These are phyloP conservation scores for Metschnikowia baotianmanensis DNA, from an alignment of 805 yeast genomes.

Conservation along the genomic window DNA sequence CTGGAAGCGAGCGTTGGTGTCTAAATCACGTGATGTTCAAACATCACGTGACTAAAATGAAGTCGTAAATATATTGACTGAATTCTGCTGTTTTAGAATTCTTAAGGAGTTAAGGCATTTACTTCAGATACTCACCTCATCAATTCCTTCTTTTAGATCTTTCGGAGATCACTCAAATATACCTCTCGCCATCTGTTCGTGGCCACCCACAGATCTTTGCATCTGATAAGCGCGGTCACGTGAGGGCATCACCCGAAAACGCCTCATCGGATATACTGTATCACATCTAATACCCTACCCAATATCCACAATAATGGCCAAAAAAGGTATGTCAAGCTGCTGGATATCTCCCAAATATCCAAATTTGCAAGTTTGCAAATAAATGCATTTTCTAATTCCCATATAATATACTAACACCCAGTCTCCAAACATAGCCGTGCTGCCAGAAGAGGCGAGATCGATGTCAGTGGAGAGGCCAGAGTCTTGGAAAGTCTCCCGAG, in stretches of 20 bases:
- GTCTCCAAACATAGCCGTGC: slow-evolving; percentile 73
- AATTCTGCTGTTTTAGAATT: no score
- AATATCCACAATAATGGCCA: slow-evolving; percentile 30
- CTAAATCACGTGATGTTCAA: no score
- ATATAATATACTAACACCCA: no score
- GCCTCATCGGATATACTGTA: no score
- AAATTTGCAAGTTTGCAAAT: neutral
- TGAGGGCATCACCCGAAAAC: slow-evolving; percentile 8
- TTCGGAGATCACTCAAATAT: neutral
- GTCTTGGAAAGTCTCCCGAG: slow-evolving; percentile 54
- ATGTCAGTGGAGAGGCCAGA: slow-evolving; percentile 45
- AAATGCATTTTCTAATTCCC: no score
- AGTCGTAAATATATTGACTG: no score
- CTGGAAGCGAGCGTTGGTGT: no score
- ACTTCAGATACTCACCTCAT: no score
- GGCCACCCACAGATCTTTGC: no score
- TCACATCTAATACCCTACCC: no score
- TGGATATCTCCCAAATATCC: neutral
- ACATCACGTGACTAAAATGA: no score
- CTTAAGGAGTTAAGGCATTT: no score
- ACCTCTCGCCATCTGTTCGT: neutral
- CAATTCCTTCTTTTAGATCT: neutral
- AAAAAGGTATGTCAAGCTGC: slow-evolving; percentile 32
- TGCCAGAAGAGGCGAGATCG: slow-evolving; percentile 63
- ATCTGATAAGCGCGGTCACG: slow-evolving; percentile 10